Base-by-base conservation (phyloP, 805 yeast genomes). In the Wickerhamomyces alni region DNA sequence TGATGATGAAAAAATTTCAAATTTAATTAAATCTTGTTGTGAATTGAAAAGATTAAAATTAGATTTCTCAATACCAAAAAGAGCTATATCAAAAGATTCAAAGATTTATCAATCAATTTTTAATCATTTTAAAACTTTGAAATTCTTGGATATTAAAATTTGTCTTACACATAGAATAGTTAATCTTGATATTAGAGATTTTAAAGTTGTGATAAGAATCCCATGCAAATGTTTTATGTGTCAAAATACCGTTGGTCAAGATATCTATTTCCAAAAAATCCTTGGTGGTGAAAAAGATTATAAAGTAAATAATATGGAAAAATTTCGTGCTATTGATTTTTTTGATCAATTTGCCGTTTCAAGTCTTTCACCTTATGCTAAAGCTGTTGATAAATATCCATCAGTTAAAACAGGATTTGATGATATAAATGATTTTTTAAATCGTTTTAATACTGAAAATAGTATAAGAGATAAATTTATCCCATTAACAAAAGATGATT, bases 361-460 rank as follows among this genome's bases (percentile, higher is more conserved):
- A 9, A 60, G 62, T 17, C 40, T 67, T 19, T 47, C 63, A 29
- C 72, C 72, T 3, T 67, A 67, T 39, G 65, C 72, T 1, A 67
- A 66, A 40, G 70, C 72, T 1, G 63, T 67, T 34, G 72, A 66
- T 45, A 52, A 50, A 33, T 66, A 62, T 43, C 72, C 72, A 19
- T 57, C 67, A 31, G 71, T 67, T 4, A 56, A 66, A 35, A 67
- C 72, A 0, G 67, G 65, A 21, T 62, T 67, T 13, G 67, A 64
- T 58, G 59, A 56, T 40, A 42, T 65, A 29, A 51, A 57, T 42
- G 49, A 40, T 45, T 63, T 54, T 56, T 50, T 40, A 35, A 37
- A 25, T 34, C 47, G 47, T 47, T 64, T 46, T 54, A 41, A 65
- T 36, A 39, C 50, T 3, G 36, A 40, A 24, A 49, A 54, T 31